phyloP scores from a whole-genome alignment of 768 basidiomycete genomes.

The Pseudohyphozyma bogoriensis region DNA sequence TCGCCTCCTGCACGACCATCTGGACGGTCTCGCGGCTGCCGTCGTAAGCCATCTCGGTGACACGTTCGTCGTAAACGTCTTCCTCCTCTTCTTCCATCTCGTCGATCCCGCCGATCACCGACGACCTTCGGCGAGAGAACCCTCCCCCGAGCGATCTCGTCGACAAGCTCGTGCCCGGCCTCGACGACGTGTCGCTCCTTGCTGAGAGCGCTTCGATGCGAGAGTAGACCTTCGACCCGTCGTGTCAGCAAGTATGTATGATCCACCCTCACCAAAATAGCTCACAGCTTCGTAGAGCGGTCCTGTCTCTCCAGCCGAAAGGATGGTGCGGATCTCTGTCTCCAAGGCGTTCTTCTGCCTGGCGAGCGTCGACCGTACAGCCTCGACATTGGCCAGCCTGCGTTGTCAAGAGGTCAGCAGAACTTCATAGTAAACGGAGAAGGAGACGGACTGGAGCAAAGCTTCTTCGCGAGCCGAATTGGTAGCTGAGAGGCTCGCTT shows the following conservation, averaged over 20 bases:
- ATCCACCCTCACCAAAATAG: too few species aligned
- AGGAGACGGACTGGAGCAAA: background rate
- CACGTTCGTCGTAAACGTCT: background rate
- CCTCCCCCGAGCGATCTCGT: background rate
- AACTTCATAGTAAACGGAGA: background rate
- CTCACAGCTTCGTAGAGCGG: conserved; percentile 13
- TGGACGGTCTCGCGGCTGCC: background rate
- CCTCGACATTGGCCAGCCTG: conserved; percentile 7
- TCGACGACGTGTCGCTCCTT: conserved; percentile 1
- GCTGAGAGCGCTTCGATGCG: conserved; percentile 6
- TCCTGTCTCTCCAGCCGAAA: background rate
- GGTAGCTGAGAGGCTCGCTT: background rate
- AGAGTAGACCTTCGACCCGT: too few species aligned
- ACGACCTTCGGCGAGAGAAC: background rate
- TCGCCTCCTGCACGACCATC: background rate
- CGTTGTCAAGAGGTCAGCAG: background rate
- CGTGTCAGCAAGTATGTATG: too few species aligned
- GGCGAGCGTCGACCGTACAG: conserved; percentile 2
- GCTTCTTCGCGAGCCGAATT: conserved; percentile 11
- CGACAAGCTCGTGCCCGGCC: background rate
- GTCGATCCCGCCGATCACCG: background rate
- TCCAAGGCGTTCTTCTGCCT: background rate
- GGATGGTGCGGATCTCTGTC: background rate
- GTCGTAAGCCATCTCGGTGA: background rate
- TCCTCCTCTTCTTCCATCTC: conserved; percentile 1